Base-by-base conservation (phyloP, 768 basidiomycete species). In the Cubamyces lactineus region DNA sequence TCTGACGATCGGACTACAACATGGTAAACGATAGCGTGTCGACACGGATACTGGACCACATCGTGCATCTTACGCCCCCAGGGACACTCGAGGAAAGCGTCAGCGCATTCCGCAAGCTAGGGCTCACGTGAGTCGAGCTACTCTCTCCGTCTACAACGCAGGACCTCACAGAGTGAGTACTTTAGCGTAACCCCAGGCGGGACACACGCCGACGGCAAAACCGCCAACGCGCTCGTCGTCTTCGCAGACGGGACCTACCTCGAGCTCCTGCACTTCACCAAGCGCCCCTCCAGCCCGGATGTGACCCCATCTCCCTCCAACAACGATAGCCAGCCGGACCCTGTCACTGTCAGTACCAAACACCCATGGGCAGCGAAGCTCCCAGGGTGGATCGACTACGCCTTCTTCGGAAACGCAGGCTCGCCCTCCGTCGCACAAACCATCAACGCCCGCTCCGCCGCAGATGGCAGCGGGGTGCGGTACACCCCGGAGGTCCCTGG, bases 21-120 rank as follows among this genome's bases (percentile, higher is more conserved):
- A 46, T 45, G 43, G 8, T 41, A 11, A 34, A 53, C 28, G 71
- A 38, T 19, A 21, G 43, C 1, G n/a, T 72, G 26, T 74, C 76
- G 17, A 84, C 81, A 2, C 75, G 71, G 46, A 81, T 72, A 28
- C 68, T 90, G 12, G 89, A 91, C 64, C 89, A 91, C 65, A 83
- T 91, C 59, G 81, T 91, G 0, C 84, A 90, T 69, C 76, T 91
- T n/a, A 86, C 86, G 0, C 84, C 88, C 0, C 85, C 88, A 1
- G 86, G 82, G 0, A 78, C 83, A 0, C 76, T 90, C 11, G 69
- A 78, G 19, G 72, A 80, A 38, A 80, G 78, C 21, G 76, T 84
- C 0, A 70, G 80, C 21, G 80, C 83, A 48, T 90, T 88, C 62
- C 75, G 76, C 19, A 67, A 78, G n/a, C 73, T 88, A 3, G 90